A percentile compares a stretch with the other conserved stretches of the same genome.
Evolutionary conservation across 495 filamentous ascomycete species (phyloP).

Genomic region (Oidiodendron maius): DNA sequence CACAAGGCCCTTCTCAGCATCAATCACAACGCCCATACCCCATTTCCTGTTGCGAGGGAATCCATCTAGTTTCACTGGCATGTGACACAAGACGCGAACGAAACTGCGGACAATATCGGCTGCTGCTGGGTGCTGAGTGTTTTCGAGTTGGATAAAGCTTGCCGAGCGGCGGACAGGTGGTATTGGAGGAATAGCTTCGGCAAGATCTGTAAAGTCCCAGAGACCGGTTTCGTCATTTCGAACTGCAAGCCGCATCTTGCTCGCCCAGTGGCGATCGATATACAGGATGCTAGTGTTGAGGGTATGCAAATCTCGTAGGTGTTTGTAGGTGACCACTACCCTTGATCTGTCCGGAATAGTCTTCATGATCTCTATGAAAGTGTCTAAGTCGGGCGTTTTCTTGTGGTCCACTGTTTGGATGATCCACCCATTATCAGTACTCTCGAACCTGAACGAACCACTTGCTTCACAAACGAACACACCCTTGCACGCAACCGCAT

Average conservation of each 20-base stretch:
- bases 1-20: slow-evolving; percentile 92
- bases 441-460: slow-evolving; percentile 91
- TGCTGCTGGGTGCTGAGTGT: slow-evolving; percentile 81
- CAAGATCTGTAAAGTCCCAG: slow-evolving; percentile 90
- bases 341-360: slow-evolving; percentile 81
- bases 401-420: slow-evolving; percentile 85
- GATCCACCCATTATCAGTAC: slow-evolving; percentile 85
- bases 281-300: slow-evolving; percentile 87
- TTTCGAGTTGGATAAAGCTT: slow-evolving; percentile 85
- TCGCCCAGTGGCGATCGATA: slow-evolving; percentile 91
- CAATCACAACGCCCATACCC: slow-evolving; percentile 91
- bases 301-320: slow-evolving; percentile 90
- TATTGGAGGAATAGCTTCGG: slow-evolving; percentile 68
- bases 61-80: slow-evolving; percentile 94
- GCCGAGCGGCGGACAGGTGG: slow-evolving; percentile 68
- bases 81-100: slow-evolving; percentile 82
- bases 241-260: slow-evolving; percentile 87
- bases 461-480: slow-evolving; percentile 95
- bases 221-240: slow-evolving; percentile 86
- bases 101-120: slow-evolving; percentile 92
- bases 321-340: slow-evolving; percentile 91
- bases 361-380: slow-evolving; percentile 90
- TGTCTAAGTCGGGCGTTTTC: slow-evolving; percentile 75
- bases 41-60: slow-evolving; percentile 90
- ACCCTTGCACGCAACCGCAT: slow-evolving; percentile 84